These are phyloP conservation scores for Pezicula neosporulosa DNA, from an alignment of 2,329 filamentous ascomycete species.

Conservation along the genomic window DNA sequence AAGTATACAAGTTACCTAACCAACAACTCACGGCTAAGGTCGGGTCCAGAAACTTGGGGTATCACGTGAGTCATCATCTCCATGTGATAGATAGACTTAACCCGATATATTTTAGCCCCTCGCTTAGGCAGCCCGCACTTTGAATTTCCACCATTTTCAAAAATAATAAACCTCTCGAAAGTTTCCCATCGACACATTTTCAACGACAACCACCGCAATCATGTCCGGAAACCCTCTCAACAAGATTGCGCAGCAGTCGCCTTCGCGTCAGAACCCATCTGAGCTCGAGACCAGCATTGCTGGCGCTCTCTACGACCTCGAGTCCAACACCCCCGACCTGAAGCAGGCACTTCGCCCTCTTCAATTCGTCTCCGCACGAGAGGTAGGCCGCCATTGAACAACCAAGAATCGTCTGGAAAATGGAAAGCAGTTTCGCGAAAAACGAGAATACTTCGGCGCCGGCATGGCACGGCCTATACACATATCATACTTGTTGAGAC, in stretches of 20 bases:
- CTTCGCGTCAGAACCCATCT: constrained; percentile 90
- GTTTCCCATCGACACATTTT: neutral
- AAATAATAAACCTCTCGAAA: neutral
- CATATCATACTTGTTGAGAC: constrained; percentile 22
- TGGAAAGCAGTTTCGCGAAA: constrained; percentile 13
- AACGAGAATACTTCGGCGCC: constrained; percentile 18
- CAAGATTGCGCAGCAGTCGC: constrained; percentile 97
- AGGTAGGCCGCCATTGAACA: constrained; percentile 69
- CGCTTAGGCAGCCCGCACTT: too few relatives aligned
- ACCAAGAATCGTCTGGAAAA: neutral
- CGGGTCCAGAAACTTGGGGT: too few relatives aligned
- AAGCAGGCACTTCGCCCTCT: constrained; percentile 94
- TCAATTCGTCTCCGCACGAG: constrained; percentile 97
- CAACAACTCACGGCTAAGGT: too few relatives aligned
- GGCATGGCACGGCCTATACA: constrained; percentile 17
- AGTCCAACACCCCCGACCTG: constrained; percentile 98
- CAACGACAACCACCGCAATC: constrained; percentile 38
- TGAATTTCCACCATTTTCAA: too few relatives aligned
- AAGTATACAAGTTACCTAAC: too few relatives aligned
- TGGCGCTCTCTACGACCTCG: constrained; percentile 95
- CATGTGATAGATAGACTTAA: too few relatives aligned
- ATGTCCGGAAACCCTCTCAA: constrained; percentile 69
- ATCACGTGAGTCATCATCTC: too few relatives aligned
- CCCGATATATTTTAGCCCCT: too few relatives aligned
- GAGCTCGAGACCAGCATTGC: constrained; percentile 98